Base-by-base conservation (phyloP, 345 rosid genomes). In the Aquilaria malaccensis region DNA sequence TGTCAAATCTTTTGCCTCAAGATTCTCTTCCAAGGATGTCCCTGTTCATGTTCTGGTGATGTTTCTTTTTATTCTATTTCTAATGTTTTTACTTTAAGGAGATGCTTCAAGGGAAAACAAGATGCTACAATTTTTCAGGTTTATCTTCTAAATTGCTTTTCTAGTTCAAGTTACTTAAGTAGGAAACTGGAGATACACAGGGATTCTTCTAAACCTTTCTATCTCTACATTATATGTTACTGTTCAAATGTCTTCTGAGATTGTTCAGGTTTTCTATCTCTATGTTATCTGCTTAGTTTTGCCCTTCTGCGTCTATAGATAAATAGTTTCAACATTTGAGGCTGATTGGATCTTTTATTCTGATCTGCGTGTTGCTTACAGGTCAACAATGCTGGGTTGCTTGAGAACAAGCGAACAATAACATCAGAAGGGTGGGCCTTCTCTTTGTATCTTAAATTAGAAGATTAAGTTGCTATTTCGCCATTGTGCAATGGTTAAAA, bases 341-440 rank as follows among this genome's bases (percentile, higher is more conserved):
- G 47, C 52, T 13, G 37, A 54, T 56, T 55, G 13, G 46, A 58
- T n/a, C 2, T 11, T 47, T 7, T 46, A 57, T 33, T 37, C 62
- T 67, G n/a, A 70, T 63, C 6, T 58, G 43, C 6, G n/a, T 60
- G 1, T 61, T 52, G 7, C 52, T n/a, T 60, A 56, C 56, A 93
- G 97, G 85, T 93, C 68, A 89, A 93, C 64, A 93, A 87, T 78
- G 97, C 97, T 29, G 97, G 98, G 52, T 11, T 83, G 76, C 79
- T 93, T 9, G 97, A 89, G 79, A 63, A 77, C 15, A 79, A 79
- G 61, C 75, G 77, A 53, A 53, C 77, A 32, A 80, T 74, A 52
- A 84, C 98, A 37, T 70, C 84, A 46, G 94, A 89, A 77, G 98
- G 98, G 97, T 87, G 61, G 31, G 7, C 75, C 37, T 22, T 54